Evolutionary conservation across 495 filamentous ascomycete species (phyloP).

Genomic region (Aspergillus ellipticus): DNA sequence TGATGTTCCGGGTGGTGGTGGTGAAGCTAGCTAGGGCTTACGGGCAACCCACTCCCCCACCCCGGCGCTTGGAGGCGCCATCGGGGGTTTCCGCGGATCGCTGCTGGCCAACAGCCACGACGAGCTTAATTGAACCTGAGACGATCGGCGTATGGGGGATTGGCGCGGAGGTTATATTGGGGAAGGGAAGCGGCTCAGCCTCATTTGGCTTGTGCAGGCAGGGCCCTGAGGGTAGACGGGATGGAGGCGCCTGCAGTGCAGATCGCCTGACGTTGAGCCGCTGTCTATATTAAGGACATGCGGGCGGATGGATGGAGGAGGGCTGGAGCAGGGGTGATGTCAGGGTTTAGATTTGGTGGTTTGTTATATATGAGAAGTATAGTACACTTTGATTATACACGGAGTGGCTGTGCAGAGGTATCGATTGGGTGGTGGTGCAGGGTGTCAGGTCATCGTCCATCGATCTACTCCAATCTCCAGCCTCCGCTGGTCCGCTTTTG

Average conservation of each 20-base stretch:
- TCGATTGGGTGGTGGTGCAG: not conserved
- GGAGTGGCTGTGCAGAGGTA: not conserved
- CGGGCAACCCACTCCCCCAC: no score
- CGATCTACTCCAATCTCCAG: conserved; percentile 30
- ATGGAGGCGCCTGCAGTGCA: not conserved
- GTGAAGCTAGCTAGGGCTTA: not conserved
- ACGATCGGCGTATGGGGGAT: conserved; percentile 17
- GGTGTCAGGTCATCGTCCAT: no score
- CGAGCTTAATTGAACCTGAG: conserved; percentile 21
- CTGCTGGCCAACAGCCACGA: conserved; percentile 29
- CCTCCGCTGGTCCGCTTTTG: conserved; percentile 55
- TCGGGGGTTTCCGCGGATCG: conserved; percentile 16
- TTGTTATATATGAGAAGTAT: not conserved
- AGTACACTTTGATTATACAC: not conserved
- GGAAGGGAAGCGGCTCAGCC: not conserved
- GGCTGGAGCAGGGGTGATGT: not conserved
- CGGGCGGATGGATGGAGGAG: not conserved
- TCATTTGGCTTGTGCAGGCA: not conserved
- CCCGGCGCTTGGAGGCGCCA: conserved; percentile 25
- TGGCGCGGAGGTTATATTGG: not conserved
- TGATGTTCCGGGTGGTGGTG: no score
- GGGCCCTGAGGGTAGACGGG: not conserved
- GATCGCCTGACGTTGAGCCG: not conserved
- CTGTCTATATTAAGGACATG: not conserved
- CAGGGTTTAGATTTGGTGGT: not conserved